Conservation (phyloP, 2,329 filamentous ascomycete genomes). For the Alternaria burnsii region DNA sequence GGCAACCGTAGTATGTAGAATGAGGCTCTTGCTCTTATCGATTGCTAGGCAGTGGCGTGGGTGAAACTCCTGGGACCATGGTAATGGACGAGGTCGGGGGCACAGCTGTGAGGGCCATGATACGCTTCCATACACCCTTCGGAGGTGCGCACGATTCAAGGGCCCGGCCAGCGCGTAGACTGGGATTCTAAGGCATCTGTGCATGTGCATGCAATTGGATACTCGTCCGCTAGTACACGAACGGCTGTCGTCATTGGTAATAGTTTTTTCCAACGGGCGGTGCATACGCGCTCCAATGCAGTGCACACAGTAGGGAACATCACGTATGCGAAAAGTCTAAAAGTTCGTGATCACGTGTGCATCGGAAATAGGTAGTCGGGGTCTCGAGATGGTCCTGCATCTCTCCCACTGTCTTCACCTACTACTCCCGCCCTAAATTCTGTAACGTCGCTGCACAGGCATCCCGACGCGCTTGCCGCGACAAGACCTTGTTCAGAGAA, state of each 20-base stretch:
- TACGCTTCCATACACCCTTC: slow-evolving; percentile 2
- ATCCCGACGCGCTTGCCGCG: slow-evolving; percentile 35
- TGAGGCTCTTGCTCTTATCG: slow-evolving; percentile 31
- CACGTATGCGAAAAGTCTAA: slow-evolving; percentile 22
- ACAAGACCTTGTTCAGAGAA: slow-evolving; percentile 24
- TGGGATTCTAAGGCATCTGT: slow-evolving; percentile 24
- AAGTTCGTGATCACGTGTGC: slow-evolving; percentile 27
- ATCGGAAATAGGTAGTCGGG: background rate
- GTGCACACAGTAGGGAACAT: slow-evolving; percentile 17
- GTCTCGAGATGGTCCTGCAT: slow-evolving; percentile 6
- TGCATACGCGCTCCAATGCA: slow-evolving; percentile 24
- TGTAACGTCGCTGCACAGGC: slow-evolving; percentile 23
- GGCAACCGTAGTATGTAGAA: slow-evolving; percentile 3
- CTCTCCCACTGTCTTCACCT: slow-evolving; percentile 13
- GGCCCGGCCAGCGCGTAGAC: slow-evolving; percentile 25
- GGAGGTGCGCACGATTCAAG: slow-evolving; percentile 26
- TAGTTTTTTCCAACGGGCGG: slow-evolving; percentile 17
- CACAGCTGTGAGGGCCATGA: background rate
- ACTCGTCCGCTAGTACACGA: slow-evolving; percentile 24
- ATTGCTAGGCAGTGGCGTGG: slow-evolving; percentile 26
- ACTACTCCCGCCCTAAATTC: slow-evolving; percentile 17
- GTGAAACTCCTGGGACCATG: slow-evolving; percentile 22
- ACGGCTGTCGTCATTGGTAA: slow-evolving; percentile 27
- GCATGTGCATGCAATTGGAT: slow-evolving; percentile 29
- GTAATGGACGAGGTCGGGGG: slow-evolving; percentile 4